Conservation (phyloP, 2,329 filamentous ascomycete species). For the Camptophora hylomeconis region DNA sequence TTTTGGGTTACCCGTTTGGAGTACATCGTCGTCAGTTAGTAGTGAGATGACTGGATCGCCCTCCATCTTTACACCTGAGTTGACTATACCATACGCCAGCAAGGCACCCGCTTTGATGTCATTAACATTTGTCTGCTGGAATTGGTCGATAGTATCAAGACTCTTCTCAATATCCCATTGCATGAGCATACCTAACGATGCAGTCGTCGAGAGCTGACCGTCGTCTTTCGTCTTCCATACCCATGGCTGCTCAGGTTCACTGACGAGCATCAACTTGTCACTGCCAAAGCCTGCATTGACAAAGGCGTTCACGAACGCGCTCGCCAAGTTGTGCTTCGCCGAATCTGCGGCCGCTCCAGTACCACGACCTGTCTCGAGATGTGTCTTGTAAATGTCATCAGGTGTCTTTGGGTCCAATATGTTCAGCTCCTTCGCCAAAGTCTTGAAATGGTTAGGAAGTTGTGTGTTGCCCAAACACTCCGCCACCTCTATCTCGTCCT, state of each 20-base stretch:
- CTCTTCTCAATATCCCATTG: constrained; percentile 91
- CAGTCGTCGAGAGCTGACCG: constrained; percentile 92
- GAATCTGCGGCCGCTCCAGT: constrained; percentile 92
- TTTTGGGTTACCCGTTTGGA: constrained; percentile 63
- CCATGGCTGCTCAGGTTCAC: constrained; percentile 82
- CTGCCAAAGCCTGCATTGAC: constrained; percentile 91
- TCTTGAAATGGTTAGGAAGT: constrained; percentile 84
- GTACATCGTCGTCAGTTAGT: constrained; percentile 64
- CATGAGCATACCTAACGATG: constrained; percentile 80
- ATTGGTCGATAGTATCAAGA: constrained; percentile 87
- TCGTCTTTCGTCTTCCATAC: constrained; percentile 99
- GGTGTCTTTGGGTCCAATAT: constrained; percentile 93
- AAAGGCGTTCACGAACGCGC: constrained; percentile 92
- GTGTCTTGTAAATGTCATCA: constrained; percentile 98
- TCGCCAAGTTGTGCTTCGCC: constrained; percentile 86
- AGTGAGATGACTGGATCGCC: constrained; percentile 83
- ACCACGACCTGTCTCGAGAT: constrained; percentile 87
- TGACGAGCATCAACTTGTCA: constrained; percentile 94
- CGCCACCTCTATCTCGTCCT: constrained; percentile 60
- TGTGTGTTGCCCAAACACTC: constrained; percentile 82
- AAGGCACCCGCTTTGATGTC: constrained; percentile 84
- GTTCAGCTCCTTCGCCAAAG: constrained; percentile 87
- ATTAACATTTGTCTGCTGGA: constrained; percentile 71
- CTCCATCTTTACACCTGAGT: constrained; percentile 78
- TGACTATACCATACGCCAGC: constrained; percentile 90